Percentiles rank a stretch among this genome's conserved stretches.
These are phyloP conservation scores for Musa beccarii DNA, from an alignment of 176 grass and related monocot species.

Conservation along the genomic window DNA sequence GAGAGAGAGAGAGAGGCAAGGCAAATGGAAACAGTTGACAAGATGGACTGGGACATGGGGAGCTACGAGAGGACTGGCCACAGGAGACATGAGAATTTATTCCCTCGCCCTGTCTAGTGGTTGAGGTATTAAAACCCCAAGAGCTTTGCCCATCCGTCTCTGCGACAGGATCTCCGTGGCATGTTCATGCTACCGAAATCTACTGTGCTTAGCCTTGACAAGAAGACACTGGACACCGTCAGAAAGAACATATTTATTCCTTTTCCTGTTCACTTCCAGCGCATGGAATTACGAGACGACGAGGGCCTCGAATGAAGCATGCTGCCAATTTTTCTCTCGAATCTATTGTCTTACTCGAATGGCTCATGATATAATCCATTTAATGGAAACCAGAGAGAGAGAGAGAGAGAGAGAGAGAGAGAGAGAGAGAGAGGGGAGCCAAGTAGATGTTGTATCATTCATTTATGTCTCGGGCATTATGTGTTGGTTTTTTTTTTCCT, in stretches of 20 bases:
- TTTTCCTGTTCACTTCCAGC: neutral
- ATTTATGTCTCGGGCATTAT: too few relatives aligned
- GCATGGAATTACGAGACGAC: neutral
- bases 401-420: too few relatives aligned
- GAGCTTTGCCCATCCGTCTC: neutral
- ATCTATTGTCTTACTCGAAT: neutral
- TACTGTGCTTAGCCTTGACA: too few relatives aligned
- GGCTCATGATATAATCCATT: neutral
- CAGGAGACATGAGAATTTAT: neutral
- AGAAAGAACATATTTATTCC: neutral
- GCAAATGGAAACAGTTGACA: neutral
- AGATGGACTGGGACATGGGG: neutral
- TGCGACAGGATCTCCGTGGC: too few relatives aligned
- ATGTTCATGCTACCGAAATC: too few relatives aligned
- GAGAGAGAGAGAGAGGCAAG: neutral
- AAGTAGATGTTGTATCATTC: too few relatives aligned
- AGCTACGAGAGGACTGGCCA: neutral
- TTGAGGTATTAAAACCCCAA: neutral
- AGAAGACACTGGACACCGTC: too few relatives aligned
- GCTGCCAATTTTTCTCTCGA: neutral
- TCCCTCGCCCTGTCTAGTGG: neutral
- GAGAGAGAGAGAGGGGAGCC: too few relatives aligned
- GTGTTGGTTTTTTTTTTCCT: too few relatives aligned
- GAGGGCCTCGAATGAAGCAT: neutral
- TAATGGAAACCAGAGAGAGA: too few relatives aligned